A percentile compares a stretch with the other conserved stretches of the same genome.
Conservation (phyloP, 1,139 yeast species). For the Pichia kudriavzevii region DNA sequence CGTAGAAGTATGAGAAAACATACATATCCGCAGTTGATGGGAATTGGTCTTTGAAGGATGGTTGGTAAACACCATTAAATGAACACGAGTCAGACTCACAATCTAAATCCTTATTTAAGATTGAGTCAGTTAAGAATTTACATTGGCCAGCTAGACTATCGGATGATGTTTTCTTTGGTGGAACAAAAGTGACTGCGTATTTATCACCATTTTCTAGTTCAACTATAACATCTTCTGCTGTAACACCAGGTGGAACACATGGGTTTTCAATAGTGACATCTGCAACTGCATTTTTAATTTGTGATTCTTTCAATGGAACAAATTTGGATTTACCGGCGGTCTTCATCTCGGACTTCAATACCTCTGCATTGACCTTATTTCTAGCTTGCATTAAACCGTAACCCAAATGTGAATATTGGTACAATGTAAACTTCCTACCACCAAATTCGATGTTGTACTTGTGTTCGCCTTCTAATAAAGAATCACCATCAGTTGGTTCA, state of each 20-base stretch:
- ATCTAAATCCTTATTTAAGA: constrained; percentile 72
- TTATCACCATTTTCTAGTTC: constrained; percentile 39
- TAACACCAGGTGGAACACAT: constrained; percentile 74
- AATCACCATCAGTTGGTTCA: constrained; percentile 65
- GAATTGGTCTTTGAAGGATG: constrained; percentile 74
- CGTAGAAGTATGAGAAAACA: constrained; percentile 90
- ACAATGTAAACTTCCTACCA: constrained; percentile 68
- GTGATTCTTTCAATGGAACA: constrained; percentile 26
- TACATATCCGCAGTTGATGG: constrained; percentile 64
- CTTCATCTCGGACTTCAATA: constrained; percentile 44
- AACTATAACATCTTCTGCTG: constrained; percentile 46
- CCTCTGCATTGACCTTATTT: constrained; percentile 61
- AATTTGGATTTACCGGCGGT: constrained; percentile 25
- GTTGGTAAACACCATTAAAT: constrained; percentile 95
- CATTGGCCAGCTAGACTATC: constrained; percentile 61
- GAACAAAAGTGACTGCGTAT: constrained; percentile 64
- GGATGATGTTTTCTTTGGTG: constrained; percentile 42
- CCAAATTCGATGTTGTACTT: constrained; percentile 77
- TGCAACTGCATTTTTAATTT: constrained; percentile 34
- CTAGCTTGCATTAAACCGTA: constrained; percentile 94
- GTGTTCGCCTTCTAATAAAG: constrained; percentile 82
- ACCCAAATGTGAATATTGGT: constrained; percentile 93
- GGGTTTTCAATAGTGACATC: constrained; percentile 58
- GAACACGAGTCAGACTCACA: constrained; percentile 82
- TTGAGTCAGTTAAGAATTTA: constrained; percentile 71